phyloP scores from a whole-genome alignment of 2,329 filamentous ascomycete species.

The Penicillium expansum region DNA sequence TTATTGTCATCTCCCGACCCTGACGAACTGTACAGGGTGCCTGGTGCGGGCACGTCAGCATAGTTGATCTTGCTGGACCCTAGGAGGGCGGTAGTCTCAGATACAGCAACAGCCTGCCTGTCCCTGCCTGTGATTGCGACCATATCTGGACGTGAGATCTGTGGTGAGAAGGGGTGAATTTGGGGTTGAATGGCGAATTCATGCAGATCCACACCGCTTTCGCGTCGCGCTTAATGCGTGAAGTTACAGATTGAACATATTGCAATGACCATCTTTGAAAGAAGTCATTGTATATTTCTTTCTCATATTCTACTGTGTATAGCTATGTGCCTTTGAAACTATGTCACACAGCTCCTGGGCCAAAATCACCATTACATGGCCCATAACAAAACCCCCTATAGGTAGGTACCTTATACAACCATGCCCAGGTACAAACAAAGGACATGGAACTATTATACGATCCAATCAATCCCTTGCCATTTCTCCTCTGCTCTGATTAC shows the following conservation, averaged over 20 bases:
- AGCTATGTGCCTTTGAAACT: not conserved
- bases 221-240: not conserved
- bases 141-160: not conserved
- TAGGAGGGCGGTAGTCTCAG: conserved; percentile 21
- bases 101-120: not conserved
- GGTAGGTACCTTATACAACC: not conserved
- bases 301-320: too few species aligned
- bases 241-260: too few species aligned
- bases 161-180: not conserved
- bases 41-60: not conserved
- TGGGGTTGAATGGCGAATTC: not conserved
- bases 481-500: not conserved
- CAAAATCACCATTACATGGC: not conserved
- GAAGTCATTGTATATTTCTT: too few species aligned
- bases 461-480: not conserved
- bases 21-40: not conserved
- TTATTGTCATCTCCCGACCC: conserved; percentile 16
- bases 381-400: not conserved
- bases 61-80: not conserved
- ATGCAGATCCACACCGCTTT: not conserved
- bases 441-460: not conserved
- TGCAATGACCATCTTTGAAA: not conserved
- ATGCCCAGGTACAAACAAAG: not conserved
- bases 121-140: not conserved
- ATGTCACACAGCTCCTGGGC: not conserved